Percentiles rank a stretch among this genome's conserved stretches.
These are phyloP conservation scores for Pyrrhoderma lamaoense DNA, from an alignment of 1,284 basidiomycete genomes.

Conservation along the genomic window DNA sequence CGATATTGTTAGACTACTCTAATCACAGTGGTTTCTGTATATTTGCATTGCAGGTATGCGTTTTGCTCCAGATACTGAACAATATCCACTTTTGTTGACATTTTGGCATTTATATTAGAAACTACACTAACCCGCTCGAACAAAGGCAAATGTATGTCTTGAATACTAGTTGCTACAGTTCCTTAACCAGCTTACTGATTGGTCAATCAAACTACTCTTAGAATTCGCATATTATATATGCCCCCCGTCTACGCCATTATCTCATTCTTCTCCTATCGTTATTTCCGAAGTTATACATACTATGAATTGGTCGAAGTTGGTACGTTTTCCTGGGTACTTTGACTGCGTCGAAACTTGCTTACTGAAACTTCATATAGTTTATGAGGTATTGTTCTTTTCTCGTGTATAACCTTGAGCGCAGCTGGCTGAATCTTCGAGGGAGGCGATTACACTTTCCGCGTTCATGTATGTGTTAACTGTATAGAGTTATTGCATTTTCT, in stretches of 20 bases:
- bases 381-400: constrained; percentile 27
- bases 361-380: constrained; percentile 28
- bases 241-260: constrained; percentile 77
- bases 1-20: neutral
- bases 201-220: constrained; percentile 27
- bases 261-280: constrained; percentile 84
- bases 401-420: constrained; percentile 1
- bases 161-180: neutral
- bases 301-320: constrained; percentile 70
- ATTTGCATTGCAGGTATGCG: neutral
- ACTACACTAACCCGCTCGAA: constrained; percentile 59
- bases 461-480: constrained; percentile 53
- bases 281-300: constrained; percentile 75
- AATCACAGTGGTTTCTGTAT: constrained; percentile 1
- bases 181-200: neutral
- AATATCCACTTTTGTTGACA: too few species aligned
- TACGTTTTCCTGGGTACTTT: too few species aligned
- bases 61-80: neutral
- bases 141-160: constrained; percentile 66
- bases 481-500: constrained; percentile 25
- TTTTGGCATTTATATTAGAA: too few species aligned
- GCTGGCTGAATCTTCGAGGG: constrained; percentile 25
- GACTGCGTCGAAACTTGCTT: too few species aligned
- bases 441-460: constrained; percentile 73
- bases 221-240: constrained; percentile 73